Evolutionary conservation across 805 yeast species (phyloP).

Genomic region (Monosporozyma servazzii): DNA sequence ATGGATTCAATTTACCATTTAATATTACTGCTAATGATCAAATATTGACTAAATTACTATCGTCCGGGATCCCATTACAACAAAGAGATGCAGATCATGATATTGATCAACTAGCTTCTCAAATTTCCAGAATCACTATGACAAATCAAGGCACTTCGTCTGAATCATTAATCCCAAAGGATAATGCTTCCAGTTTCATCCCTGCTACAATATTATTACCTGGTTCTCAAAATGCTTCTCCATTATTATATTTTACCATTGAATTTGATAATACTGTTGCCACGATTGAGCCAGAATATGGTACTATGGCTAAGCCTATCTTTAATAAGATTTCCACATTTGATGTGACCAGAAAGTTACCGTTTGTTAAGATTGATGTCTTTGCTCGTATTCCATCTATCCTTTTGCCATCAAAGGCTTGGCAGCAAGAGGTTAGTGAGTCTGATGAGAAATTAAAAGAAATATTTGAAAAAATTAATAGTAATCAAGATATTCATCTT

Average conservation of each 20-base stretch:
- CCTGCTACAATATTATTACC: constrained; percentile 52
- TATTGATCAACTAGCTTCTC: constrained; percentile 20
- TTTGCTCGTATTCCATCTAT: constrained; percentile 70
- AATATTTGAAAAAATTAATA: constrained; percentile 30
- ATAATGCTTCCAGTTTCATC: constrained; percentile 29
- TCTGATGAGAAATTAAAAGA: constrained; percentile 21
- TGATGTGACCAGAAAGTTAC: constrained; percentile 62
- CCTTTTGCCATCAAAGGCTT: constrained; percentile 38
- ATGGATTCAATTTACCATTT: constrained; percentile 60
- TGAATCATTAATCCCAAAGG: constrained; percentile 28
- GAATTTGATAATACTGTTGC: constrained; percentile 95
- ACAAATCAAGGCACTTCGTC: constrained; percentile 28
- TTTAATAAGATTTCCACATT: constrained; percentile 88
- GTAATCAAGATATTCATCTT: constrained; percentile 60
- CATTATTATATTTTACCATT: constrained; percentile 74
- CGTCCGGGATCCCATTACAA: constrained; percentile 36
- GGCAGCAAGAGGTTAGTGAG: constrained; percentile 25
- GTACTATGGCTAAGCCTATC: constrained; percentile 65
- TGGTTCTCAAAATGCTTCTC: constrained; percentile 44
- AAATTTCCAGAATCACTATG: constrained; percentile 20
- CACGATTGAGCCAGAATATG: constrained; percentile 76
- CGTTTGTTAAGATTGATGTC: constrained; percentile 63
- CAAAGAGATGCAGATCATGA: constrained; percentile 10
- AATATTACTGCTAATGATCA: constrained; percentile 56
- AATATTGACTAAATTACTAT: constrained; percentile 55